phyloP scores from a whole-genome alignment of 139 green algal genomes.

The Chlorella sp. region DNA sequence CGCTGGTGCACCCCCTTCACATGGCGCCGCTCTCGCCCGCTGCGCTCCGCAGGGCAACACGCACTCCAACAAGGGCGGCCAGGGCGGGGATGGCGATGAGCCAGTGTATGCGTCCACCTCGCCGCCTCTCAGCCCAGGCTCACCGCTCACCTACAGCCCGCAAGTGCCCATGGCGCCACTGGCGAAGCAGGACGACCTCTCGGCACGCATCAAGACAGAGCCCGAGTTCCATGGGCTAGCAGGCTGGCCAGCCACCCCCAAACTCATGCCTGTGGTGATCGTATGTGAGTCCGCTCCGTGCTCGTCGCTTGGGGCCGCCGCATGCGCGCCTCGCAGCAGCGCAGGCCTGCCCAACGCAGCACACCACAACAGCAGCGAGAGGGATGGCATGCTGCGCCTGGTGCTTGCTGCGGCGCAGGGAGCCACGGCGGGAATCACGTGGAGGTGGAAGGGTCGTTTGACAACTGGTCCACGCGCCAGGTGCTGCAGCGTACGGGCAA shows the following conservation, averaged over 20 bases:
- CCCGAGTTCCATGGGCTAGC: constrained; percentile 66
- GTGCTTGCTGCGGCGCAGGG: constrained; percentile 42
- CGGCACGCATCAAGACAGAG: constrained; percentile 6
- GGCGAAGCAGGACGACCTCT: constrained; percentile 22
- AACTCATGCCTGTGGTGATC: constrained; percentile 80
- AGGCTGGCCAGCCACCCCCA: constrained; percentile 71
- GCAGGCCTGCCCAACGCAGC: neutral
- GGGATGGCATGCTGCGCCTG: neutral
- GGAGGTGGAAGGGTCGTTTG: constrained; percentile 92
- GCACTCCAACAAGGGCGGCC: constrained; percentile 29
- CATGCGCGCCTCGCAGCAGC: neutral
- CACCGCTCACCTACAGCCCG: constrained; percentile 80
- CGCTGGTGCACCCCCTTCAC: too few species aligned
- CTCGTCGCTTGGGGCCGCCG: neutral
- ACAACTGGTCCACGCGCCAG: constrained; percentile 88
- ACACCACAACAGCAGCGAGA: neutral
- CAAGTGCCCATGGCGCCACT: constrained; percentile 68
- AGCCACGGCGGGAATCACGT: constrained; percentile 82
- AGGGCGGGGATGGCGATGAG: constrained; percentile 10
- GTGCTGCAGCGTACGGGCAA: constrained; percentile 77
- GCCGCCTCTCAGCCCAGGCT: constrained; percentile 58
- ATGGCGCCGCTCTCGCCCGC: too few species aligned
- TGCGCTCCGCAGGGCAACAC: constrained; percentile 56
- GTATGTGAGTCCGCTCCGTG: constrained; percentile 53
- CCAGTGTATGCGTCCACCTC: constrained; percentile 11